Conservation (phyloP, 371 early-diverging fungal species). For the Mortierella sp. region DNA sequence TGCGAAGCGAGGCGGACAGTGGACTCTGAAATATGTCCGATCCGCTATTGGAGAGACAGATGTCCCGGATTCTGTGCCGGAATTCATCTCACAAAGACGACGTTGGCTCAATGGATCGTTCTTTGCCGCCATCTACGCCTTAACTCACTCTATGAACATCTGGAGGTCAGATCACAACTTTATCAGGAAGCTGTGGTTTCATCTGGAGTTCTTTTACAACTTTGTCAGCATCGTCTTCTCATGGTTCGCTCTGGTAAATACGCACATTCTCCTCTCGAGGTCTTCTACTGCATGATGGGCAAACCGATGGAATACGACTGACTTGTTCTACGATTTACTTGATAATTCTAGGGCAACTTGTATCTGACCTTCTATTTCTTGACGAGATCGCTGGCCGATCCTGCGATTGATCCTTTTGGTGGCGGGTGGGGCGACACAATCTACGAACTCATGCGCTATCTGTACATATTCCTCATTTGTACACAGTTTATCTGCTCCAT, state of each 20-base stretch:
- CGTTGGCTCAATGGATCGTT: conserved; percentile 96
- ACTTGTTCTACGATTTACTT: neutral
- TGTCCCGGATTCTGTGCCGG: conserved; percentile 83
- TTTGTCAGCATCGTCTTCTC: conserved; percentile 77
- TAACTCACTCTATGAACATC: conserved; percentile 82
- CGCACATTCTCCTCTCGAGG: neutral
- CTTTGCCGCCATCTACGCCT: conserved; percentile 92
- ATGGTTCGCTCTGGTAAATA: conserved; percentile 77
- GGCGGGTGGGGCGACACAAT: conserved; percentile 69
- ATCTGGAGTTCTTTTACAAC: conserved; percentile 79
- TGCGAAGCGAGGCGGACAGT: conserved; percentile 78
- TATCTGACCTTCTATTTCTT: conserved; percentile 90
- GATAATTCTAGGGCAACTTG: conserved; percentile 71
- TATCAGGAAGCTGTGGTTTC: conserved; percentile 69
- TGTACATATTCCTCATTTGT: conserved; percentile 81
- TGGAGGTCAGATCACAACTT: conserved; percentile 76
- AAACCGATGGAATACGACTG: no score
- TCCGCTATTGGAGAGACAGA: conserved; percentile 84
- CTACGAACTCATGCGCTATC: conserved; percentile 70
- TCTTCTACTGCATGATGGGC: neutral
- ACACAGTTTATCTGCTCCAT: conserved; percentile 86
- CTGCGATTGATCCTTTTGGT: conserved; percentile 73
- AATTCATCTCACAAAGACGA: conserved; percentile 92
- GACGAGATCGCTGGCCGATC: conserved; percentile 62
- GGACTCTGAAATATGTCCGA: conserved; percentile 75